Conservation (phyloP, 257 asterid genomes). For the Solanum ossicruentum region DNA sequence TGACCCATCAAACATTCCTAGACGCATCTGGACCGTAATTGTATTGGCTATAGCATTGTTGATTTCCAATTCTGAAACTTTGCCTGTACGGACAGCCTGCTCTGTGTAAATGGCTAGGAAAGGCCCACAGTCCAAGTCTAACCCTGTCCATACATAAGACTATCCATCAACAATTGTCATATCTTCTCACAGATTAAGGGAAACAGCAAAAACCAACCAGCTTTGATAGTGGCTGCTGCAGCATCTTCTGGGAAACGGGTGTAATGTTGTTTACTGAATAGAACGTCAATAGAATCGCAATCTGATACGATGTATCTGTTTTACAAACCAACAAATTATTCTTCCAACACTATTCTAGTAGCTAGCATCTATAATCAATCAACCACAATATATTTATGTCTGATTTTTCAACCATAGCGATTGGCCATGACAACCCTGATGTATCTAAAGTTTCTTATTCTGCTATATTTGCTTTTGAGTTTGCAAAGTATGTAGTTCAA, state of each 20-base stretch:
- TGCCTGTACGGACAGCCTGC: conserved; percentile 44
- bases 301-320: conserved; percentile 79
- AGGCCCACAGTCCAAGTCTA: conserved; percentile 95
- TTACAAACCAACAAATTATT: neutral
- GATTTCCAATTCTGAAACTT: conserved; percentile 42
- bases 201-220: conserved; percentile 27
- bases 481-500: neutral
- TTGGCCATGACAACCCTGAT: neutral
- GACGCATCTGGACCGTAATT: conserved; percentile 70
- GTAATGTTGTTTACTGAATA: conserved; percentile 47
- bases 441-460: neutral
- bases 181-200: neutral
- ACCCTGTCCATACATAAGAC: conserved; percentile 21
- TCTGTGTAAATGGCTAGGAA: conserved; percentile 62
- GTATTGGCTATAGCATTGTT: conserved; percentile 50
- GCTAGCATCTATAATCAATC: neutral
- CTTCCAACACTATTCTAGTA: neutral
- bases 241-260: conserved; percentile 76
- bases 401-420: neutral
- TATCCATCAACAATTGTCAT: neutral
- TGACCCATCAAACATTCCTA: conserved; percentile 87
- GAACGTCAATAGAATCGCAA: conserved; percentile 71
- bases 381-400: neutral
- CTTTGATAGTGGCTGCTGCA: conserved; percentile 55
- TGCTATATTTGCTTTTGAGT: neutral